Conservation (phyloP, 1,284 basidiomycete genomes). For the Fomes fomentarius region DNA sequence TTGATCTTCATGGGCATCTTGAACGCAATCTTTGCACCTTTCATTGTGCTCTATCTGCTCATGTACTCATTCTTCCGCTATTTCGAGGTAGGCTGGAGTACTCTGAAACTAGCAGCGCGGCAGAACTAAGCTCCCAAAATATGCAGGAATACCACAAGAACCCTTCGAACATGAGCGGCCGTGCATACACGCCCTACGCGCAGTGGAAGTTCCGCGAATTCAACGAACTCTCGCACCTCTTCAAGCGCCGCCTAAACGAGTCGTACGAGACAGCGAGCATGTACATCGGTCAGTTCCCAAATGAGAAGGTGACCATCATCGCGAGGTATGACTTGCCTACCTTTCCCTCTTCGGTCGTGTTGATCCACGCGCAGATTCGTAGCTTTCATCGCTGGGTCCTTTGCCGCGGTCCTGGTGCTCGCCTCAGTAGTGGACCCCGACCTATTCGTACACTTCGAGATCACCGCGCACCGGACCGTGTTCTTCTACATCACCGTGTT, state of each 20-base stretch:
- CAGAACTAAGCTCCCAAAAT: too few species aligned
- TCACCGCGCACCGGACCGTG: conserved; percentile 91
- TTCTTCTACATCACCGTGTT: conserved; percentile 93
- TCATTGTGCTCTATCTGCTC: conserved; percentile 95
- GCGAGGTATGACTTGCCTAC: conserved; percentile 67
- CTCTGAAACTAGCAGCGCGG: background rate
- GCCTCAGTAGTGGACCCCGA: conserved; percentile 93
- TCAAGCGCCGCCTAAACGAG: conserved; percentile 83
- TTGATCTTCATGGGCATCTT: conserved; percentile 97
- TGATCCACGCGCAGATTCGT: conserved; percentile 69
- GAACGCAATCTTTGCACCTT: conserved; percentile 94
- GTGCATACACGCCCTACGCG: conserved; percentile 93
- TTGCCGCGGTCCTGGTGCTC: conserved; percentile 91
- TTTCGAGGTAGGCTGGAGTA: conserved; percentile 75
- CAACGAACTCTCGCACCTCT: conserved; percentile 96
- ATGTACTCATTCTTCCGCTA: conserved; percentile 99
- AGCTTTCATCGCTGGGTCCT: conserved; percentile 95
- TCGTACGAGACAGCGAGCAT: conserved; percentile 90
- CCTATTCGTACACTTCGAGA: conserved; percentile 91
- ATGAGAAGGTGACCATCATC: conserved; percentile 87
- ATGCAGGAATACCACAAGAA: conserved; percentile 96
- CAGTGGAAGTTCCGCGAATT: conserved; percentile 99
- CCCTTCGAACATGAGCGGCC: conserved; percentile 89
- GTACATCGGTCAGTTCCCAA: conserved; percentile 98
- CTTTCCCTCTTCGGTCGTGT: background rate